Percentiles rank a stretch among this genome's conserved stretches.
These are phyloP conservation scores for Penicillium waksmanii DNA, from an alignment of 495 filamentous ascomycete genomes.

Conservation along the genomic window DNA sequence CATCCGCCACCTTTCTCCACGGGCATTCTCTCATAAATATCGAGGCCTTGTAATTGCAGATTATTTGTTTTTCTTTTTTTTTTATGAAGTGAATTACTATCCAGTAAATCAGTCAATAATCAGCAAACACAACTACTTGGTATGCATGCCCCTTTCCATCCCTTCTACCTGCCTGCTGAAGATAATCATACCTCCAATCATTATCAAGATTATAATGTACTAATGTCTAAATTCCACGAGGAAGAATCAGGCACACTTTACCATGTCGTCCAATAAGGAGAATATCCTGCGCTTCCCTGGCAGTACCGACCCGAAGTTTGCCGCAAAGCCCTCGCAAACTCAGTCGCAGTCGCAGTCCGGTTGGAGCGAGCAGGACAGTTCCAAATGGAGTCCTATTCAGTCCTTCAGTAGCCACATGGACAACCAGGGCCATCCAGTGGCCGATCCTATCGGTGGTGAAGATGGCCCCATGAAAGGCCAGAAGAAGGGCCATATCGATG, in stretches of 20 bases:
- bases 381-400: conserved; percentile 32
- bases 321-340: conserved; percentile 1
- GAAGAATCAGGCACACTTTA: too few relatives aligned
- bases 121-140: conserved; percentile 2
- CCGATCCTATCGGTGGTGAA: conserved; percentile 27
- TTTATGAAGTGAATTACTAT: too few relatives aligned
- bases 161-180: neutral
- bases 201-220: neutral
- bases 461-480: conserved; percentile 24
- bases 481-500: conserved; percentile 21
- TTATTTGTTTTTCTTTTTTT: too few relatives aligned
- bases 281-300: conserved; percentile 32
- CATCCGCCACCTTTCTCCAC: conserved; percentile 21
- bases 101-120: neutral
- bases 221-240: too few relatives aligned
- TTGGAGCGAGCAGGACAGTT: conserved; percentile 7
- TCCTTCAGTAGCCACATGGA: conserved; percentile 34
- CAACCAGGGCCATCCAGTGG: conserved; percentile 37
- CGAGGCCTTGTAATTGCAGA: neutral
- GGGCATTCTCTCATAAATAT: conserved; percentile 20
- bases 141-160: conserved; percentile 8
- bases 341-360: neutral
- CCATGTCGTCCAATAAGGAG: conserved; percentile 39
- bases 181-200: too few relatives aligned
- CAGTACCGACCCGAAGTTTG: conserved; percentile 9